Evolutionary conservation across 2,329 filamentous ascomycete species (phyloP).

Genomic region (Anthostomella pinea): DNA sequence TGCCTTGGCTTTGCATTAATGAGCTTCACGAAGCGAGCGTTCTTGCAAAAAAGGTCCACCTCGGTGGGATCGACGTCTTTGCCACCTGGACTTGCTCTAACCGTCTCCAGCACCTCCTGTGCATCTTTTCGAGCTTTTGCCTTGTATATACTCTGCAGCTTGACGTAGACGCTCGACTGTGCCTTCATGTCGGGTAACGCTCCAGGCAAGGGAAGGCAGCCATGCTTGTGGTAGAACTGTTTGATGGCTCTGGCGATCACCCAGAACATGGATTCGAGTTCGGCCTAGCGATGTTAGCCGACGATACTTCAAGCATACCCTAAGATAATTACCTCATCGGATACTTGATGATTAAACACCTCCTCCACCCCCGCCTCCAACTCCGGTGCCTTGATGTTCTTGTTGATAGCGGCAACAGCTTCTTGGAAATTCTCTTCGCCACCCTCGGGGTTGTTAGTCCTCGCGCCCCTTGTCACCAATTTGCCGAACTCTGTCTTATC

Average conservation of each 20-base stretch:
- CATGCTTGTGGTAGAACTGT: conserved; percentile 70
- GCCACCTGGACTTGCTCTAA: conserved; percentile 51
- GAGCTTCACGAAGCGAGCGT: conserved; percentile 87
- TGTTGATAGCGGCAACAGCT: conserved; percentile 81
- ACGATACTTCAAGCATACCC: conserved; percentile 16
- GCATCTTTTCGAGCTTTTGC: conserved; percentile 76
- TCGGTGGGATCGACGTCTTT: conserved; percentile 64
- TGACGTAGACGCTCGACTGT: conserved; percentile 82
- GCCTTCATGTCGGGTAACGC: conserved; percentile 97
- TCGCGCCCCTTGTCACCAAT: conserved; percentile 63
- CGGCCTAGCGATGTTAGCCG: conserved; percentile 32
- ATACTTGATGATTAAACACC: conserved; percentile 67
- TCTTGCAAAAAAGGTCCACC: conserved; percentile 92
- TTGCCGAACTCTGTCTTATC: conserved; percentile 84
- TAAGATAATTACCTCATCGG: conserved; percentile 52
- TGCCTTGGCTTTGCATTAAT: conserved; percentile 56
- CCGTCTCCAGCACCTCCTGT: conserved; percentile 66
- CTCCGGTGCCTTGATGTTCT: conserved; percentile 70
- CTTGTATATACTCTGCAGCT: conserved; percentile 91
- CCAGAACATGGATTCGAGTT: conserved; percentile 72
- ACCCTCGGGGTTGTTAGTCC: conserved; percentile 74
- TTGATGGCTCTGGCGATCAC: conserved; percentile 78
- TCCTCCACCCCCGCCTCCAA: conserved; percentile 69
- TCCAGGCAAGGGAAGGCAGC: conserved; percentile 77
- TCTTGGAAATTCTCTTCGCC: conserved; percentile 98